phyloP scores from a whole-genome alignment of 139 green algal species.

The Tetraselmis striata region DNA sequence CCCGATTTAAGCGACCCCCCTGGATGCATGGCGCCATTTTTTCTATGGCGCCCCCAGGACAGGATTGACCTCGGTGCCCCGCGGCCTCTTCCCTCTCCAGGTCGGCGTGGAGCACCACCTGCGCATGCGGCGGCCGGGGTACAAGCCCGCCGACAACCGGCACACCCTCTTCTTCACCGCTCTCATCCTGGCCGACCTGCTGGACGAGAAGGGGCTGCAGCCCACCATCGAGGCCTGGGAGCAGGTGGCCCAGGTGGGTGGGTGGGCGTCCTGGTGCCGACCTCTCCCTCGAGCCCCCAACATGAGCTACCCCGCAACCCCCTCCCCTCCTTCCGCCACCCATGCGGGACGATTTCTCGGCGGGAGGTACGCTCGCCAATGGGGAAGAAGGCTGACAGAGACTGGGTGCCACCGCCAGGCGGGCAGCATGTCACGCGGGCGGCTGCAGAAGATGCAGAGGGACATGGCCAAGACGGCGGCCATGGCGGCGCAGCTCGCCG shows the following conservation, averaged over 20 bases:
- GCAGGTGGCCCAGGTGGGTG: not conserved
- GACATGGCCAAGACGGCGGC: constrained; percentile 47
- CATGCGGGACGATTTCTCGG: not conserved
- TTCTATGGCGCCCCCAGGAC: no score
- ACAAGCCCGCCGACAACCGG: no score
- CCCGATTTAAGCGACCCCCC: no score
- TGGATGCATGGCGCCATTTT: no score
- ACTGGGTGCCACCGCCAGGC: not conserved
- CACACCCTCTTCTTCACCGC: not conserved
- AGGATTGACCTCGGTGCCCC: no score
- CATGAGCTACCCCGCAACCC: not conserved
- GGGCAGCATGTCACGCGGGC: constrained; percentile 26
- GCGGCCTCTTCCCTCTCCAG: no score
- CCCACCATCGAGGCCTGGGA: not conserved
- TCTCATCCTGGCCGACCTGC: not conserved
- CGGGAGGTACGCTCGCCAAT: no score
- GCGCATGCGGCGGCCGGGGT: no score
- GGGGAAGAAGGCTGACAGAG: not conserved
- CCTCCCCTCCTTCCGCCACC: not conserved
- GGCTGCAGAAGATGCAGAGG: constrained; percentile 53
- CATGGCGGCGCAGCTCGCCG: constrained; percentile 42
- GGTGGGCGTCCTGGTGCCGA: no score
- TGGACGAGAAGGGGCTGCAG: not conserved
- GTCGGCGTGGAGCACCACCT: no score
- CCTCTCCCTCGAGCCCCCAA: not conserved